phyloP scores from a whole-genome alignment of 2,329 filamentous ascomycete genomes.

The Aspergillus fijiensis region DNA sequence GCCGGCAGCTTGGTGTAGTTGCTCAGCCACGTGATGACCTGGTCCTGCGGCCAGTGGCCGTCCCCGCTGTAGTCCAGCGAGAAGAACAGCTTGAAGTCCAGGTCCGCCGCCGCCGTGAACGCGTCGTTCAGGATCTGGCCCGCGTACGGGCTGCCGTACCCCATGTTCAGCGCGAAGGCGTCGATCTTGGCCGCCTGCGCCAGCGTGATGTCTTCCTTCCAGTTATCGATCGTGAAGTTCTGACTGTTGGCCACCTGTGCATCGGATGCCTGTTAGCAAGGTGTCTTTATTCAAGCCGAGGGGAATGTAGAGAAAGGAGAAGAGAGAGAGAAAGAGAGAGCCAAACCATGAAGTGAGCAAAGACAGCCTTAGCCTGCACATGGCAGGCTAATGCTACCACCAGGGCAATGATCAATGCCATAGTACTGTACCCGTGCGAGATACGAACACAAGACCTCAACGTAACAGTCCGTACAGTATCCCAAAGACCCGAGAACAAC shows the following conservation, averaged over 20 bases:
- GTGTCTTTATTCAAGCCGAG: not conserved
- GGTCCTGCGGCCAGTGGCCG: constrained; percentile 31
- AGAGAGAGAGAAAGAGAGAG: not conserved
- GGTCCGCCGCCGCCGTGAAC: constrained; percentile 26
- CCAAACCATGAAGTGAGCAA: constrained; percentile 36
- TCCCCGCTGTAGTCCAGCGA: constrained; percentile 40
- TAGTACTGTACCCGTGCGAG: not conserved
- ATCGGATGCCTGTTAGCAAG: not conserved
- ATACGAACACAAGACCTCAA: not conserved
- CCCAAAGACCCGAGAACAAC: not conserved
- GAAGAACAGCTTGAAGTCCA: constrained; percentile 37
- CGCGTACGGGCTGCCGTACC: constrained; percentile 25
- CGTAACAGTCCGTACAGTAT: not conserved
- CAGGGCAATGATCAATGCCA: not conserved
- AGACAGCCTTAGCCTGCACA: constrained; percentile 26
- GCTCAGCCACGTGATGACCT: constrained; percentile 27
- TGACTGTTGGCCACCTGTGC: constrained; percentile 27
- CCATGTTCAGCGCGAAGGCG: constrained; percentile 45
- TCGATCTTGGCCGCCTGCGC: constrained; percentile 42
- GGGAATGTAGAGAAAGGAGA: no score
- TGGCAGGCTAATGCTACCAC: constrained; percentile 9
- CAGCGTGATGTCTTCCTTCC: constrained; percentile 35
- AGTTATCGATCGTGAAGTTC: constrained; percentile 27
- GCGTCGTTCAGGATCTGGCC: constrained; percentile 21
- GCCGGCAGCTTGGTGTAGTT: constrained; percentile 26